These are phyloP conservation scores for Immersiella caudata DNA, from an alignment of 495 filamentous ascomycete genomes.

Conservation along the genomic window DNA sequence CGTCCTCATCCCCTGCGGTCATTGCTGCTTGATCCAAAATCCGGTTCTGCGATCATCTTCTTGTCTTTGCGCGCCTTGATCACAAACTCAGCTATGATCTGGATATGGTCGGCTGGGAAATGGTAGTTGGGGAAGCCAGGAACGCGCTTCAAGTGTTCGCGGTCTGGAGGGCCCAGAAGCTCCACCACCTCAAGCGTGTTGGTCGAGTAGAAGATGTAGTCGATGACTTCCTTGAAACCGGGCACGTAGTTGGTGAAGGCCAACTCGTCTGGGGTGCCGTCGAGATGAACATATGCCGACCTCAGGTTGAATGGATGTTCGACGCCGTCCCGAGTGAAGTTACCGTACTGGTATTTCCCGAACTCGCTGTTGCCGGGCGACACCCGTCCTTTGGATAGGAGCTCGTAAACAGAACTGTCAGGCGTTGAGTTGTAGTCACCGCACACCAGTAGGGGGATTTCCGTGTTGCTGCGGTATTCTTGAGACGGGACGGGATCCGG, in stretches of 20 bases:
- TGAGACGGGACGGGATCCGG: constrained; percentile 57
- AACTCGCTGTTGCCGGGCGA: constrained; percentile 76
- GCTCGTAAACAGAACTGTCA: constrained; percentile 84
- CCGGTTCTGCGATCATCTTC: constrained; percentile 54
- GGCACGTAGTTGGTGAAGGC: constrained; percentile 97
- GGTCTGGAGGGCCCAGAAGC: constrained; percentile 87
- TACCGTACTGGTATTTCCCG: constrained; percentile 72
- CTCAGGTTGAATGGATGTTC: constrained; percentile 91
- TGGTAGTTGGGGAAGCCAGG: constrained; percentile 97
- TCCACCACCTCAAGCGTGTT: constrained; percentile 86
- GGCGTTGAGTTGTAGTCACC: constrained; percentile 93
- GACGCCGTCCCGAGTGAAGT: constrained; percentile 88
- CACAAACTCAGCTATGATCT: constrained; percentile 87
- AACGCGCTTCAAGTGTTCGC: constrained; percentile 83
- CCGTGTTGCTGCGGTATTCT: constrained; percentile 79
- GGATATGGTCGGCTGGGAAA: constrained; percentile 95
- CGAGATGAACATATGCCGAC: constrained; percentile 75
- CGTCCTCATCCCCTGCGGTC: constrained; percentile 28
- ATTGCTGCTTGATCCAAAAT: constrained; percentile 38
- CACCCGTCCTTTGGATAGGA: constrained; percentile 75
- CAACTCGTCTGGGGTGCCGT: constrained; percentile 70
- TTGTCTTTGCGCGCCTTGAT: constrained; percentile 86
- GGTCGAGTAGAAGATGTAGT: constrained; percentile 96
- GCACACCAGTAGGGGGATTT: constrained; percentile 89
- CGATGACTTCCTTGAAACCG: constrained; percentile 83